Base-by-base conservation (phyloP, 495 filamentous ascomycete species). In the Clohesyomyces aquaticus region DNA sequence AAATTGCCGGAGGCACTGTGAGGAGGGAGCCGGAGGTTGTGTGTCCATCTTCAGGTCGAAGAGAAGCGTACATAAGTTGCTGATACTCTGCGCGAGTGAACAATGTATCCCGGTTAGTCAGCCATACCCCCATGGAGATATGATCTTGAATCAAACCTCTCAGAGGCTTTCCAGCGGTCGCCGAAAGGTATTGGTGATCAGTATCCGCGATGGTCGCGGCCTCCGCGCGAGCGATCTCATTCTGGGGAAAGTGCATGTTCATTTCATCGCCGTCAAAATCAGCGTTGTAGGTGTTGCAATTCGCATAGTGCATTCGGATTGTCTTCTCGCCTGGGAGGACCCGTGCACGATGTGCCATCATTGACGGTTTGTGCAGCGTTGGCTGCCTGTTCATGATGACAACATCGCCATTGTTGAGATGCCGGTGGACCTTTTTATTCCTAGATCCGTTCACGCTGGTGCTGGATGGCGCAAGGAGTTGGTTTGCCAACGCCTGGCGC, bases 201-300 rank as follows among this genome's bases (percentile, higher is more conserved):
- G 95, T 96, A 74, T 96, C 93, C 10, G 95, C 94, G 69, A 99
- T 87, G 72, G 88, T 87, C 54, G 92, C 80, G 2, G 94, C 94
- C 76, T 99, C 95, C 2, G 91, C 87, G 60, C 94, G 83, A 23
- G 93, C 95, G 71, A 97, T 79, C 73, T 97, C 95, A 69, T 95
- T 97, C 67, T 99, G 95, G 10, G 95, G 95, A 72, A 99, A 96
- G 74, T 99, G 95, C 94, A 99, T 96, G 74, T 99, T 99, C 95
- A 99, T 99, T 77, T 99, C 95, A 70, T 99, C 95, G 74, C 95
- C 95, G 74, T 99, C 95, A 76, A 98, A 99, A 83, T 99, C 95
- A n/a, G 95, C 95, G 69, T 99, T 99, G 82, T 99, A 98, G 11
- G 95, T 96, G 73, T 97, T 98, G 76, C 94, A 97, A 74, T 99